A percentile compares a stretch with the other conserved stretches of the same genome.
Evolutionary conservation across 495 filamentous ascomycete genomes (phyloP).

Genomic region (Aspergillus hancockii): DNA sequence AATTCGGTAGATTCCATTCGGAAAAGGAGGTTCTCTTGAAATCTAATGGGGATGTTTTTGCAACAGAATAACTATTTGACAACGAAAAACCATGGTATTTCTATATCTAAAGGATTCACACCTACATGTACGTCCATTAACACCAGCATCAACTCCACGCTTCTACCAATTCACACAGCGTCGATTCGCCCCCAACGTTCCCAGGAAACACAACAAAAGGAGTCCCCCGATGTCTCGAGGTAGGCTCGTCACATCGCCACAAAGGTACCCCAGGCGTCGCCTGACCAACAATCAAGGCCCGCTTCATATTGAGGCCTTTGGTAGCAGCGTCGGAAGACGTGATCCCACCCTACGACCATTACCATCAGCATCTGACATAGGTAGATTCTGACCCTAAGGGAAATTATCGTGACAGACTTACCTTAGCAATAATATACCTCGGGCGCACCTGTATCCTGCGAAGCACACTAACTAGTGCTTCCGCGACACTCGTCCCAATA

Average conservation of each 20-base stretch:
- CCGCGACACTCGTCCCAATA: constrained; percentile 48
- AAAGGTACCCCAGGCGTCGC: constrained; percentile 56
- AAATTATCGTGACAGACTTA: constrained; percentile 16
- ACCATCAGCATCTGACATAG: not conserved
- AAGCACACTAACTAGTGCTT: constrained; percentile 46
- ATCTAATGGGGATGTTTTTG: too few relatives aligned
- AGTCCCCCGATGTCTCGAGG: constrained; percentile 44
- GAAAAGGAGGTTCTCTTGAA: too few relatives aligned
- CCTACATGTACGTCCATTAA: not conserved
- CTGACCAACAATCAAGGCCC: constrained; percentile 53
- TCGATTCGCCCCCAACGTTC: constrained; percentile 54
- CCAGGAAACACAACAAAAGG: constrained; percentile 60
- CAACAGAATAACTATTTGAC: too few relatives aligned
- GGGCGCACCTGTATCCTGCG: constrained; percentile 43
- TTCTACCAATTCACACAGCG: constrained; percentile 42
- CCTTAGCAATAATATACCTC: constrained; percentile 57
- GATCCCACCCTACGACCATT: constrained; percentile 44
- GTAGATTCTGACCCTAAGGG: not conserved
- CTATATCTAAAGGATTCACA: not conserved
- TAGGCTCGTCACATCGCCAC: constrained; percentile 54
- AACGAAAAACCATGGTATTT: too few relatives aligned
- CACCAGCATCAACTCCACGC: constrained; percentile 30
- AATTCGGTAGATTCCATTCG: too few relatives aligned
- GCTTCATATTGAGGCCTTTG: constrained; percentile 52
- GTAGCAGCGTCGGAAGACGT: constrained; percentile 56